Evolutionary conservation across 139 green algal genomes (phyloP).

Genomic region (Eudorina sp.): DNA sequence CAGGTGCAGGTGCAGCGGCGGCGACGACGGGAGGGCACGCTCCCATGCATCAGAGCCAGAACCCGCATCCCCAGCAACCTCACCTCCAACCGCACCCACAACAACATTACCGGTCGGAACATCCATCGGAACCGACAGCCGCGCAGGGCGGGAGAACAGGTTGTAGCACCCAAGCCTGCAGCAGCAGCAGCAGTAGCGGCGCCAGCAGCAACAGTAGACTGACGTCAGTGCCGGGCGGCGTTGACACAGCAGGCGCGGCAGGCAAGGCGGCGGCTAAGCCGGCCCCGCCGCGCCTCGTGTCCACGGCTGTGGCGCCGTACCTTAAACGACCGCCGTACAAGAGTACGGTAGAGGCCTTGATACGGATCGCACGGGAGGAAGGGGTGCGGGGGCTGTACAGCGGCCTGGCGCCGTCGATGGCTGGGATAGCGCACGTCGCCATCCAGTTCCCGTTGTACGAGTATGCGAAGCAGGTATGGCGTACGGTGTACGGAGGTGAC

Average conservation of each 20-base stretch:
- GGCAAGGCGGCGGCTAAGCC: not conserved
- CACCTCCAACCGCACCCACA: not conserved
- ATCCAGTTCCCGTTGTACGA: slow-evolving; percentile 99
- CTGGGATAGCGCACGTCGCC: slow-evolving; percentile 93
- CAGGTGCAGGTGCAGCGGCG: not conserved
- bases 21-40: not conserved
- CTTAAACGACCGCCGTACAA: slow-evolving; percentile 67
- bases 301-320: slow-evolving; percentile 8
- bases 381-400: slow-evolving; percentile 93
- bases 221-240: slow-evolving; percentile 77
- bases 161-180: too few relatives aligned
- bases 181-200: not conserved
- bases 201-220: too few relatives aligned
- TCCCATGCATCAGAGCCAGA: too few relatives aligned
- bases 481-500: too few relatives aligned
- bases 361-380: slow-evolving; percentile 89
- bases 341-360: slow-evolving; percentile 83
- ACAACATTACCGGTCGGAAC: not conserved
- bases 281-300: not conserved
- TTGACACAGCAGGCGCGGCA: not conserved
- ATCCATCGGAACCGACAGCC: not conserved
- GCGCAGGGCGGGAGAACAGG: not conserved
- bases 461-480: slow-evolving; percentile 78
- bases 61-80: too few relatives aligned
- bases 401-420: slow-evolving; percentile 90